Evolutionary conservation across 176 grass and related monocot genomes (phyloP).

Genomic region (Eleusine indica): DNA sequence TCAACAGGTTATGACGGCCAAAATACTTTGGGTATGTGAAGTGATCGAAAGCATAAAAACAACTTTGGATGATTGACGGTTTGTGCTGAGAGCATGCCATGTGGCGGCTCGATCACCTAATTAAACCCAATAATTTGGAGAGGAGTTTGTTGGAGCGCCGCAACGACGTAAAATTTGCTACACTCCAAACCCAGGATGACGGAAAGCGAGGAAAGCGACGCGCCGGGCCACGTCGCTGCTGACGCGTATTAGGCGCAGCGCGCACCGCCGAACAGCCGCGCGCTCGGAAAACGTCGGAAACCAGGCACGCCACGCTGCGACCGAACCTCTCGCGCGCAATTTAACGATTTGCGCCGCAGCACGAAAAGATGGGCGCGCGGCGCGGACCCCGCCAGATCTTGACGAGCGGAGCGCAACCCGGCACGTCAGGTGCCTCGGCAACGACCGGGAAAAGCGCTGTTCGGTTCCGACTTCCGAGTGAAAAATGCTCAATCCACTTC

Average conservation of each 20-base stretch:
- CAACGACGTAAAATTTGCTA: neutral
- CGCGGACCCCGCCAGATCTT: neutral
- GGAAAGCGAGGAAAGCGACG: neutral
- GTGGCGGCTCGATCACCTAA: neutral
- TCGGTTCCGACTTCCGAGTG: neutral
- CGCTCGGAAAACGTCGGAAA: neutral
- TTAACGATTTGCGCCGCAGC: neutral
- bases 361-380: neutral
- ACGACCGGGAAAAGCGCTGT: neutral
- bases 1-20: neutral
- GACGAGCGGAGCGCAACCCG: neutral
- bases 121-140: conserved; percentile 25
- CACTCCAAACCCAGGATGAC: neutral
- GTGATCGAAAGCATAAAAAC: neutral
- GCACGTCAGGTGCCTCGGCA: neutral
- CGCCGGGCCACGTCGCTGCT: neutral
- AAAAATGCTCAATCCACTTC: neutral
- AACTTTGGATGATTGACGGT: neutral
- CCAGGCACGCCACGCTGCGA: too few species aligned
- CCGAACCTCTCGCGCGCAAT: too few species aligned
- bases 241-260: neutral
- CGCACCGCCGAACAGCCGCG: neutral
- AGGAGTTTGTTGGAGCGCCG: neutral
- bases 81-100: too few species aligned
- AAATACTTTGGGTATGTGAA: neutral